A percentile compares a stretch with the other conserved stretches of the same genome.
phyloP scores from a whole-genome alignment of 805 yeast species.

The Ogataea salicorniae region DNA sequence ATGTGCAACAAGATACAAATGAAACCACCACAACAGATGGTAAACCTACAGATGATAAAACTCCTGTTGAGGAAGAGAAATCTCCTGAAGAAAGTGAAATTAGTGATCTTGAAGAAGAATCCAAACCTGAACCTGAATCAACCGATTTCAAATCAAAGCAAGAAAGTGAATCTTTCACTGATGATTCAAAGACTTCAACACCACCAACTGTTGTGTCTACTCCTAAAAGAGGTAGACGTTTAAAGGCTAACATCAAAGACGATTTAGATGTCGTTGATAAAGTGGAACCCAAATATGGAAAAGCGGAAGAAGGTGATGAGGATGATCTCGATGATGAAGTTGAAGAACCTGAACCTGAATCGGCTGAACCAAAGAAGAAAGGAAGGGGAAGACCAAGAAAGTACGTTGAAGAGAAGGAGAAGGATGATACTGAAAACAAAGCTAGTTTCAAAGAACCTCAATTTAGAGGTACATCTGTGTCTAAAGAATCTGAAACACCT shows the following conservation, averaged over 20 bases:
- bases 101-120: slow-evolving; percentile 7
- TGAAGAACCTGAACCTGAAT: not conserved
- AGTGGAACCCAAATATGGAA: not conserved
- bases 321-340: not conserved
- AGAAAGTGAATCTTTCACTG: not conserved
- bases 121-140: not conserved
- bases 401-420: not conserved
- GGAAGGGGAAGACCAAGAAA: slow-evolving; percentile 5
- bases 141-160: not conserved
- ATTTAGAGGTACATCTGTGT: not conserved
- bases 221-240: slow-evolving; percentile 4
- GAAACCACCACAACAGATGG: not conserved
- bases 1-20: not conserved
- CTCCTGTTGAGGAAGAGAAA: not conserved
- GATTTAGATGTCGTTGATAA: not conserved
- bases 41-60: not conserved
- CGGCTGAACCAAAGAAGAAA: not conserved
- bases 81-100: not conserved
- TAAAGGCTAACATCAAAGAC: not conserved
- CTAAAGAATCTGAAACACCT: slow-evolving; percentile 4
- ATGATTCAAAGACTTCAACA: not conserved
- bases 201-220: not conserved
- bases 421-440: no score
- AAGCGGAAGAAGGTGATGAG: not conserved
- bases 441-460: no score